Base-by-base conservation (phyloP, 2,329 filamentous ascomycete species). In the Lecanosticta acicola region DNA sequence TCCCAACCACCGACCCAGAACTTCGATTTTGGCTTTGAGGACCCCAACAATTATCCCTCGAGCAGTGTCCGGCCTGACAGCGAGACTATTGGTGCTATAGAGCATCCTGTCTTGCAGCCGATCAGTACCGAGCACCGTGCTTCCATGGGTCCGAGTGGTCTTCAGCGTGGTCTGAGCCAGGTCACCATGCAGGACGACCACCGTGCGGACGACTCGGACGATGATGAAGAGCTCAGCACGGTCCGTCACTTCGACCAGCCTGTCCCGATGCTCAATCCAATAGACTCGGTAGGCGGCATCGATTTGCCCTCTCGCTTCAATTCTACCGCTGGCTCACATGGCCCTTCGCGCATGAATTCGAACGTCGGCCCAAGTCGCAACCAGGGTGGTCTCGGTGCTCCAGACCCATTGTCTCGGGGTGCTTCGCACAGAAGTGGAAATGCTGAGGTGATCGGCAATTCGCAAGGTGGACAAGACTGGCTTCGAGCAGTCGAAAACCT, bases 271-370 rank as follows among this genome's bases (percentile, higher is more conserved):
- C 54, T 64, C 2, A 57, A 49, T 5, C 59, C 60, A 5, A 62
- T 64, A 10, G 56, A 59, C n/a, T 32, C 43, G 2, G 51, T 59
- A 11, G 60, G 60, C 16, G 51, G 48, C 18, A 52, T 64, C 13
- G 59, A 63, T 26, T 40, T 64, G 14, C 61, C 61, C 9, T 59
- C 55, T n/a, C 54, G 60, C 37, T 64, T 60, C 49, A 55, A 56
- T 43, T 61, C 59, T 1, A 52, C 32, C 40, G 55, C 49, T 16
- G 39, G 38, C 32, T 38, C 34, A 9, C 19, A 20, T 13, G 34
- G n/a, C n/a, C 16, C 35, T 13, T 44, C 46, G 19, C 46, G 45
- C 36, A 40, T 41, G 19, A 49, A 43, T 10, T 26, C 45, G 3
- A 40, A 29, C 32, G 39, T 32, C 20, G 41, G 33, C 5, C 16